Evolutionary conservation across 177 flowering plant genomes (phyloP).

Genomic region (Vitis hybrid): DNA sequence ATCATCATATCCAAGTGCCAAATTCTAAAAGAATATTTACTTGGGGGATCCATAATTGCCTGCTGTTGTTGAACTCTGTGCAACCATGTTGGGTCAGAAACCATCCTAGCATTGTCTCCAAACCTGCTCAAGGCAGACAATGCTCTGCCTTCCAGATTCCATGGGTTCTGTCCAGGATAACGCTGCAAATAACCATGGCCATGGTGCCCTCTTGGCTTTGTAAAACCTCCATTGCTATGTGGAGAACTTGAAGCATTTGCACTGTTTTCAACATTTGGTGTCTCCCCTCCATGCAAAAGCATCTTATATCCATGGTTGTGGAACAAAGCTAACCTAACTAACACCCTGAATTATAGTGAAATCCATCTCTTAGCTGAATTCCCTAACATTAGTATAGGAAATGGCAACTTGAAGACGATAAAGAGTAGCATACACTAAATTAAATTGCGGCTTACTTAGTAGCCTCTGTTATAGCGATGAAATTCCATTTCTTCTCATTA

Average conservation of each 20-base stretch:
- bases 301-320: slow-evolving; percentile 82
- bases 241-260: slow-evolving; percentile 27
- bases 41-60: slow-evolving; percentile 36
- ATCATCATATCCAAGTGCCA: background rate
- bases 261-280: slow-evolving; percentile 38
- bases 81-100: slow-evolving; percentile 62
- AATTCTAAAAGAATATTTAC: slow-evolving; percentile 31
- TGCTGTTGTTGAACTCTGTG: slow-evolving; percentile 49
- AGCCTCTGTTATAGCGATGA: slow-evolving; percentile 76
- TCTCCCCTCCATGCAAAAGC: slow-evolving; percentile 89
- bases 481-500: slow-evolving; percentile 87
- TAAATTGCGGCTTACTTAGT: slow-evolving; percentile 56
- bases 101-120: slow-evolving; percentile 76
- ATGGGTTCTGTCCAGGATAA: slow-evolving; percentile 30
- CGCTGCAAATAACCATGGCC: slow-evolving; percentile 30
- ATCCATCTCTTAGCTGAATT: background rate
- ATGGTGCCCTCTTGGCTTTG: slow-evolving; percentile 27
- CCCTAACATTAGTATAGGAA: background rate
- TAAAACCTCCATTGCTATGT: slow-evolving; percentile 19
- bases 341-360: slow-evolving; percentile 50
- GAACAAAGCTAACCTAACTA: slow-evolving; percentile 71
- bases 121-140: slow-evolving; percentile 73
- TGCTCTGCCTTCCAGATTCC: slow-evolving; percentile 75
- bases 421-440: background rate
- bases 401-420: background rate